Base-by-base conservation (phyloP, 768 basidiomycete species). In the Hortiboletus flavorubellus region DNA sequence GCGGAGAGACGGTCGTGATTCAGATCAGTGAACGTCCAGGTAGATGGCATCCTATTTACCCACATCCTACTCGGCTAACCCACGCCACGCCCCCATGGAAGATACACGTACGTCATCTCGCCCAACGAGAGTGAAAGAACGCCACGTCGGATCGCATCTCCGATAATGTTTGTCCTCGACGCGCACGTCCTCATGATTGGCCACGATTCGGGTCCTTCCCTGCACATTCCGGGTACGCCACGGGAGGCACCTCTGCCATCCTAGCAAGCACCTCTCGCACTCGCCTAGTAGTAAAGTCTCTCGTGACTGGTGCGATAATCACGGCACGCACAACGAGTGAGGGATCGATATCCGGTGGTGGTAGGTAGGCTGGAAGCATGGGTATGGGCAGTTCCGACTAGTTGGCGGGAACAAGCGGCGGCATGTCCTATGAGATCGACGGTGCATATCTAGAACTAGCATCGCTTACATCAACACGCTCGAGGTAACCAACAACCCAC, bases 401-500 rank as follows among this genome's bases (percentile, higher is more conserved):
- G n/a, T 54, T 21, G 35, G 35, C 52, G 51, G 49, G 35, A 46
- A 59, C 40, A 59, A 45, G 55, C 53, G 49, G 49, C 38, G 29
- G 51, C 64, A 47, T 46, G 59, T 38, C 34, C 43, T 21, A 48
- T 69, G 54, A 64, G 59, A 51, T 62, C 43, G 45, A 43, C 45
- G 9, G 30, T 18, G 50, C 47, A 31, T 46, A 61, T 41, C 54
- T 43, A 4, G 29, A 37, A 54, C 42, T 48, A 51, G 16, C 29
- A 26, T 44, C 51, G 73, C 76, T 54, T 65, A 84, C 82, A 59
- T 71, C 63, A 56, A 70, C 65, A 33, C 63, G 65, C 62, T 88
- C 87, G 48, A 88, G 68, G 64, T 83, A 75, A 37, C 86, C 86
- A 40, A 87, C 68, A 21, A 77, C 78, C 72, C 81, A 79, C 37